Evolutionary conservation across 352 stramenopile species (phyloP).

Genomic region (Phytophthora uliginosa): DNA sequence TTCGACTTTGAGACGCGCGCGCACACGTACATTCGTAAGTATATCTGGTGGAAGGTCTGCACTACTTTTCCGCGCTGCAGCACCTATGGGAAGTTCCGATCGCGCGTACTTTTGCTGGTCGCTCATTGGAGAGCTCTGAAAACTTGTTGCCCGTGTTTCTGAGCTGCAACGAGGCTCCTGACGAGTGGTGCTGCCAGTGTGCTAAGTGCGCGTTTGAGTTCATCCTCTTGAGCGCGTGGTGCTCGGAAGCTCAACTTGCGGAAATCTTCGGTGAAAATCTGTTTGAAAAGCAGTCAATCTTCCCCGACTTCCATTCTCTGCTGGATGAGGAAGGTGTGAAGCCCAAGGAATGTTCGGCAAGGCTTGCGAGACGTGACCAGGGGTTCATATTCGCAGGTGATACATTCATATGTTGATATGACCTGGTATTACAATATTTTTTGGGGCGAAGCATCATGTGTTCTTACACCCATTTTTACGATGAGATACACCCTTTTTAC

Average conservation of each 20-base stretch:
- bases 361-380: constrained; percentile 40
- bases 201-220: constrained; percentile 59
- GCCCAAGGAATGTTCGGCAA: constrained; percentile 57
- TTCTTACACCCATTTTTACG: too few relatives aligned
- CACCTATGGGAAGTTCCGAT: constrained; percentile 61
- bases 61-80: constrained; percentile 57
- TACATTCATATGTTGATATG: too few relatives aligned
- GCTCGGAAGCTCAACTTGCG: constrained; percentile 25
- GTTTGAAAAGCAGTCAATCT: constrained; percentile 41
- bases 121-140: constrained; percentile 28
- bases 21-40: constrained; percentile 46
- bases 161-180: constrained; percentile 51
- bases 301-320: constrained; percentile 37
- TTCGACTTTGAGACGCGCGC: constrained; percentile 47
- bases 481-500: too few relatives aligned
- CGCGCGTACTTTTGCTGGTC: constrained; percentile 41
- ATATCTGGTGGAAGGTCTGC: constrained; percentile 45
- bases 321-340: constrained; percentile 48
- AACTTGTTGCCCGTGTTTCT: constrained; percentile 52
- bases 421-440: too few relatives aligned
- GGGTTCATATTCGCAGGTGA: too few relatives aligned
- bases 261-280: constrained; percentile 50
- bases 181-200: constrained; percentile 54
- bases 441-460: too few relatives aligned
- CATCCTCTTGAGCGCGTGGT: constrained; percentile 51